phyloP scores from a whole-genome alignment of 345 rosid species.

The Hibiscus syriacus region DNA sequence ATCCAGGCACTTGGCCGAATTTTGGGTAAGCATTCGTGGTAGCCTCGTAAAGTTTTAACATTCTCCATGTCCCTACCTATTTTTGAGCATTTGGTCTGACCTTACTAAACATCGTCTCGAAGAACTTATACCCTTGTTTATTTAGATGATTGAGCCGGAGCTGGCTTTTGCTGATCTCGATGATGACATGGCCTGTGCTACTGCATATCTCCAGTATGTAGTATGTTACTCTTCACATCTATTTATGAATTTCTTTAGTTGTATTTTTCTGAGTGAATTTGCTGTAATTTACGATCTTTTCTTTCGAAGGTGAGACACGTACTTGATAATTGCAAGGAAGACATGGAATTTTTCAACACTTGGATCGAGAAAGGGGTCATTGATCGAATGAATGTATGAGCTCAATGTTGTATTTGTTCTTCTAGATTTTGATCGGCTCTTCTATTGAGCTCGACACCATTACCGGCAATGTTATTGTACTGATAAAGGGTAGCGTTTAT shows the following conservation, averaged over 20 bases:
- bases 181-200: slow-evolving; percentile 98
- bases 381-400: slow-evolving; percentile 71
- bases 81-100: slow-evolving; percentile 8
- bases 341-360: slow-evolving; percentile 94
- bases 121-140: slow-evolving; percentile 14
- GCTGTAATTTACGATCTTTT: slow-evolving; percentile 10
- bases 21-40: slow-evolving; percentile 55
- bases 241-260: slow-evolving; percentile 12
- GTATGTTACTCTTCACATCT: slow-evolving; percentile 76
- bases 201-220: slow-evolving; percentile 99
- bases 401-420: slow-evolving; percentile 15
- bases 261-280: slow-evolving; percentile 11
- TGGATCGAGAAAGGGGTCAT: slow-evolving; percentile 98
- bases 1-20: slow-evolving; percentile 91
- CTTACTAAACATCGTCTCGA: not conserved
- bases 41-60: slow-evolving; percentile 6
- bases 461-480: not conserved
- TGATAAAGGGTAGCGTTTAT: slow-evolving; percentile 9
- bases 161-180: slow-evolving; percentile 95
- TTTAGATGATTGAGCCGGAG: slow-evolving; percentile 96
- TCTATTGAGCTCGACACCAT: not conserved
- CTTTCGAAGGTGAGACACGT: slow-evolving; percentile 65
- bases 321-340: slow-evolving; percentile 92
- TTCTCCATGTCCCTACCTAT: not conserved
- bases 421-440: not conserved